These are phyloP conservation scores for Suhomyces anneliseae DNA, from an alignment of 1,139 yeast genomes.

Conservation along the genomic window DNA sequence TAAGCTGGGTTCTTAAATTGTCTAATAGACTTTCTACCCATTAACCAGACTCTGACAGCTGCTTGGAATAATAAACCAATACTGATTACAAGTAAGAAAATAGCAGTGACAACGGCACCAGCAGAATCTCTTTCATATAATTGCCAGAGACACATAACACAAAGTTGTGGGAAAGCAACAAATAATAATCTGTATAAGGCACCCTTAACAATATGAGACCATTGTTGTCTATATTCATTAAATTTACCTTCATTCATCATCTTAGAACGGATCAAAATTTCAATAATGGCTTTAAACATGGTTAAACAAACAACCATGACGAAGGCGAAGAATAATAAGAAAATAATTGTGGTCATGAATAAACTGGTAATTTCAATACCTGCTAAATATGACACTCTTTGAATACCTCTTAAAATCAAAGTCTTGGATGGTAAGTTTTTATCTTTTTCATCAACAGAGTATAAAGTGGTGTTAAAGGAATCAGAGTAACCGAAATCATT, in stretches of 20 bases:
- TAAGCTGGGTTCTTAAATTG: slow-evolving; percentile 92
- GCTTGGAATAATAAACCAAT: slow-evolving; percentile 70
- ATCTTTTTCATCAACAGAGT: slow-evolving; percentile 73
- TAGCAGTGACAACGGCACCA: slow-evolving; percentile 79
- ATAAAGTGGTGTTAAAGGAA: slow-evolving; percentile 50
- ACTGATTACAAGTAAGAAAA: slow-evolving; percentile 58
- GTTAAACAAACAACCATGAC: slow-evolving; percentile 64
- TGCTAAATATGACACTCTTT: slow-evolving; percentile 84
- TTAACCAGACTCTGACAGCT: slow-evolving; percentile 62
- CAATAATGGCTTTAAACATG: slow-evolving; percentile 73
- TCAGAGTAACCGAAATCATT: slow-evolving; percentile 51
- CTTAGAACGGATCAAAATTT: slow-evolving; percentile 62
- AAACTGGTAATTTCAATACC: slow-evolving; percentile 82
- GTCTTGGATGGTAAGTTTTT: slow-evolving; percentile 58
- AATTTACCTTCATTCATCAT: slow-evolving; percentile 65
- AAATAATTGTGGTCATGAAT: slow-evolving; percentile 83
- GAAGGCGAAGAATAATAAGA: slow-evolving; percentile 77
- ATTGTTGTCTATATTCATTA: slow-evolving; percentile 73
- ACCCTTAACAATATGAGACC: slow-evolving; percentile 85
- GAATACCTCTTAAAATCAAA: slow-evolving; percentile 83
- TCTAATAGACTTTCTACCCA: slow-evolving; percentile 70
- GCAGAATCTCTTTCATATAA: slow-evolving; percentile 79
- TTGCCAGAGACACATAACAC: slow-evolving; percentile 86
- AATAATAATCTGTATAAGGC: slow-evolving; percentile 78
- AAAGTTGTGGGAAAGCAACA: slow-evolving; percentile 83